Conservation (phyloP, 306 rosid species). For the Pueraria montana region DNA sequence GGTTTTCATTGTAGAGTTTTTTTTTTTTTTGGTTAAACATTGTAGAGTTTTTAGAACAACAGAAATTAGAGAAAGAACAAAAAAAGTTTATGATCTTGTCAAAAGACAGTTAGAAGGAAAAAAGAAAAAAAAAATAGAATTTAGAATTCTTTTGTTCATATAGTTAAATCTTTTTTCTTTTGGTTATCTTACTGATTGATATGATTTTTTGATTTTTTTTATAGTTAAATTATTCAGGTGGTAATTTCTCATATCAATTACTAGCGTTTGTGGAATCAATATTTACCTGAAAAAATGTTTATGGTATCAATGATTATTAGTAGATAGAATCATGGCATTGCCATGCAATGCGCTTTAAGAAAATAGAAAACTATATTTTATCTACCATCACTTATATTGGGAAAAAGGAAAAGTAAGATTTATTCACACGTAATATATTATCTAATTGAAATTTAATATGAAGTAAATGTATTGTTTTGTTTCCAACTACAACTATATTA, state of each 20-base stretch:
- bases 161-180: not conserved
- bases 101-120: not conserved
- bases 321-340: not conserved
- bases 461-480: not conserved
- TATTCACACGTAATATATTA: too few species aligned
- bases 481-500: too few species aligned
- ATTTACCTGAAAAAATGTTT: too few species aligned
- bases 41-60: slow-evolving; percentile 2
- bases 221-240: too few species aligned
- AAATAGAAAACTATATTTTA: not conserved
- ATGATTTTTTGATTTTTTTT: too few species aligned
- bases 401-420: not conserved
- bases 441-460: too few species aligned
- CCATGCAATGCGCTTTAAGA: not conserved
- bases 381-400: not conserved
- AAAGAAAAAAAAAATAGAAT: not conserved
- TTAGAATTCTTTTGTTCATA: slow-evolving; percentile 49
- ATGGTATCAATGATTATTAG: not conserved
- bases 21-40: too few species aligned
- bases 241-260: too few species aligned
- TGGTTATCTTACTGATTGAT: not conserved
- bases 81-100: not conserved
- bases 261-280: too few species aligned
- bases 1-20: slow-evolving; percentile 3
- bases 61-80: not conserved